Evolutionary conservation across 805 yeast species (phyloP), one percentile per base, ranked within the genome.

Genomic region (Wickerhamomyces subpelliculosus): DNA sequence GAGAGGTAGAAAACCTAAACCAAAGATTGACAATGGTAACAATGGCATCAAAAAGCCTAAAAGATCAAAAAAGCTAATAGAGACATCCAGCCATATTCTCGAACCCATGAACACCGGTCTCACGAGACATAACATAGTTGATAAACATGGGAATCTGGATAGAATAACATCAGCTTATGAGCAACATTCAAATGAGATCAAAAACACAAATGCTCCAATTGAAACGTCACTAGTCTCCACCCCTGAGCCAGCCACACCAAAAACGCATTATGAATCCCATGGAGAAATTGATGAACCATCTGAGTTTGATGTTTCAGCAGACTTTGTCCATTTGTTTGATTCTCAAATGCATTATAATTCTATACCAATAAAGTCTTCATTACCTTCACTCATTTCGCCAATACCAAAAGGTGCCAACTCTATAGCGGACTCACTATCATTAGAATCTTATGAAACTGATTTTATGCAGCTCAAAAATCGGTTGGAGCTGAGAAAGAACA

Each of bases 1-100:
- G 9, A 31, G 36, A 36, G 43, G 40, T 25, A 43, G 41, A 29
- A 38, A 41, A 20, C 33, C 42, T 23, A 30, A 32, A n/a, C 19
- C 18, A 16, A 21, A 35, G 13, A 11, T 20, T 5, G 8, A 14
- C 21, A 18, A 27, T 9, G n/a, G 8, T 11, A 6, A 27, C 20
- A 16, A 19, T 9, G 10, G 3, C 19, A 4, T 4, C 6, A 3
- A 25, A 28, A 26, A 33, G 14, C 23, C 24, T 17, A 29, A 36
- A 27, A 20, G 17, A 4, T 19, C 12, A 17, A 3, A 12, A 27
- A 29, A 19, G 18, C 18, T 6, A 22, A 26, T 6, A 27, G 24
- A 19, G 22, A 27, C 17, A 22, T 14, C 20, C 4, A 27, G 19
- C 11, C 16, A 25, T 8, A n/a, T n/a, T n/a, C n/a, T n/a, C n/a